phyloP scores from a whole-genome alignment of 768 basidiomycete species.

The Tricholoma furcatifolium region DNA sequence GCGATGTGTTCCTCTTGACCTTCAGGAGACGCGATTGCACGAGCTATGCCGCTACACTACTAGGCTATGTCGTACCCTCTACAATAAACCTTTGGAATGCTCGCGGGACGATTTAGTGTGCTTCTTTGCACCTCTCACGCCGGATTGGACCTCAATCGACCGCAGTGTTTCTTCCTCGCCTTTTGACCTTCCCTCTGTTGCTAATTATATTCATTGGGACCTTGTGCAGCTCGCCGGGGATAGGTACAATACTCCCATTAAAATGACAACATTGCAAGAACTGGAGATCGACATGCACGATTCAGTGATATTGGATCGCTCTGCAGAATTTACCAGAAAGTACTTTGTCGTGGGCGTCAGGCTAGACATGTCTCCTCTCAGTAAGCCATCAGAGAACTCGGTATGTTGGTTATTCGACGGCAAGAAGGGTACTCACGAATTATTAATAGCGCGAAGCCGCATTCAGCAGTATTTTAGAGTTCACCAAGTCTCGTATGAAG shows the following conservation, averaged over 20 bases:
- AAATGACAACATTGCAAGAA: conserved; percentile 30
- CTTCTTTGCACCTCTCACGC: conserved; percentile 62
- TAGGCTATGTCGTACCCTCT: conserved; percentile 56
- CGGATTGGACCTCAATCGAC: conserved; percentile 33
- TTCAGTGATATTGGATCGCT: conserved; percentile 72
- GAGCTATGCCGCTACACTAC: conserved; percentile 61
- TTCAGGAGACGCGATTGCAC: conserved; percentile 45
- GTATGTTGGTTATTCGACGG: conserved; percentile 39
- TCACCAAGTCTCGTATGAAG: conserved; percentile 60
- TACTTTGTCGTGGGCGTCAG: conserved; percentile 59
- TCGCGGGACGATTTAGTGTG: conserved; percentile 54
- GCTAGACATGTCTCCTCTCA: conserved; percentile 69
- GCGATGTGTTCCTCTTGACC: conserved; percentile 46
- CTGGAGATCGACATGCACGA: conserved; percentile 52
- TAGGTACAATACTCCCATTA: conserved; percentile 51
- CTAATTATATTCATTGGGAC: conserved; percentile 62
- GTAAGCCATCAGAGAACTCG: conserved; percentile 62
- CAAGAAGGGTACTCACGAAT: conserved; percentile 2
- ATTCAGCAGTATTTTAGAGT: conserved; percentile 64
- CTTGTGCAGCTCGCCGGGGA: conserved; percentile 49
- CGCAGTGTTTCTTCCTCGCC: conserved; percentile 10
- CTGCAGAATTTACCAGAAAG: conserved; percentile 72
- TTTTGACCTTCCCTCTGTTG: conserved; percentile 35
- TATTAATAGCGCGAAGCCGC: conserved; percentile 54
- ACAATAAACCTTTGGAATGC: conserved; percentile 70